Percentiles rank a stretch among this genome's conserved stretches.
Conservation (phyloP, 805 yeast genomes). For the Yamadazyma takamatsuzukensis region DNA sequence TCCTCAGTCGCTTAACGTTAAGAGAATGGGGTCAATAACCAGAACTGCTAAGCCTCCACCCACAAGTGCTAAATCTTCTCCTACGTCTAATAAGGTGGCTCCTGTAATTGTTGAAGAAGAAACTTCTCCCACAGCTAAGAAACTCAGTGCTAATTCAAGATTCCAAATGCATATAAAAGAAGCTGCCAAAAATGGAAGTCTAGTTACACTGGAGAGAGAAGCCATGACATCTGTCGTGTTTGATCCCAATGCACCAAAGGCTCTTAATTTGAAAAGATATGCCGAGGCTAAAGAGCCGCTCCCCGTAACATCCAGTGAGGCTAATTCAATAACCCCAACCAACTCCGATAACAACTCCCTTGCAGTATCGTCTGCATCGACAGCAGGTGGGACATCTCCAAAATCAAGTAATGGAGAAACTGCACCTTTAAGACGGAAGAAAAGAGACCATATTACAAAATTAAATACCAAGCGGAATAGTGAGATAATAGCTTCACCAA, state of each 20-base stretch:
- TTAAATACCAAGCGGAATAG: slow-evolving; percentile 31
- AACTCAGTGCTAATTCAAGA: slow-evolving; percentile 35
- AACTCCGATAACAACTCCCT: slow-evolving; percentile 5
- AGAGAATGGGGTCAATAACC: slow-evolving; percentile 5
- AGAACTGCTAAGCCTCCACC: slow-evolving; percentile 5
- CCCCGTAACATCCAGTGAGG: not conserved
- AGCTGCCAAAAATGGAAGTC: slow-evolving; percentile 34
- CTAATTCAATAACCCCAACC: slow-evolving; percentile 1
- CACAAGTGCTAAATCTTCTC: slow-evolving; percentile 4
- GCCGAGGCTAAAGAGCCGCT: slow-evolving; percentile 6
- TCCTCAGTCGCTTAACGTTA: not conserved
- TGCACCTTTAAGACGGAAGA: slow-evolving; percentile 8
- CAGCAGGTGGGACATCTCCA: slow-evolving; percentile 4
- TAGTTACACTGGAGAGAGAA: slow-evolving; percentile 37
- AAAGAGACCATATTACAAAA: slow-evolving; percentile 24
- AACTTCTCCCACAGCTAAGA: slow-evolving; percentile 13
- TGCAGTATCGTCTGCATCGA: not conserved
- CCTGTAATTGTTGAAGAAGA: slow-evolving; percentile 12
- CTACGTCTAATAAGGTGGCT: slow-evolving; percentile 4
- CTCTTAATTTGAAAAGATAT: slow-evolving; percentile 14
- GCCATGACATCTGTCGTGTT: slow-evolving; percentile 32
- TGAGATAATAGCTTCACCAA: slow-evolving; percentile 6
- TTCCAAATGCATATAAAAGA: slow-evolving; percentile 36
- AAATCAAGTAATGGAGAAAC: slow-evolving; percentile 5
- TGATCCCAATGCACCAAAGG: slow-evolving; percentile 36